Percentiles rank a stretch among this genome's conserved stretches.
Evolutionary conservation across 768 basidiomycete species (phyloP).

Genomic region (Neoboletus brunneissimus): DNA sequence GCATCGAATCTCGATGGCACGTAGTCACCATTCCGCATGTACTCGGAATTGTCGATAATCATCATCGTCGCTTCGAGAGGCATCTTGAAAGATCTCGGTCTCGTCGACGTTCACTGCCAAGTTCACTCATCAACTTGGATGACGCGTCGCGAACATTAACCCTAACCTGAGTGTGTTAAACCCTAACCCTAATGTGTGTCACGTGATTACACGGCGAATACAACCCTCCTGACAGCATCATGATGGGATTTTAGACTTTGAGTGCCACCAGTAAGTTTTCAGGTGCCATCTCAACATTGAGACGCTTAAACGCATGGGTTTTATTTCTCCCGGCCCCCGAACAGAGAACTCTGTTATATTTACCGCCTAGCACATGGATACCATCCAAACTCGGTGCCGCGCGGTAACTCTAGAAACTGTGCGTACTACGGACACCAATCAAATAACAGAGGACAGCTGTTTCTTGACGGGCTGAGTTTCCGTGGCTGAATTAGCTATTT

Average conservation of each 20-base stretch:
- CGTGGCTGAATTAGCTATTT: background rate
- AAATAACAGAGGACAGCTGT: background rate
- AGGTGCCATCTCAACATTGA: background rate
- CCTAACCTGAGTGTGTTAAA: constrained; percentile 10
- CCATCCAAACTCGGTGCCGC: background rate
- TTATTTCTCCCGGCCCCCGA: background rate
- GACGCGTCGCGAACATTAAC: constrained; percentile 27
- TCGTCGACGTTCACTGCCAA: constrained; percentile 15
- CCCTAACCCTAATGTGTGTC: constrained; percentile 7
- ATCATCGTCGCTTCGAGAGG: constrained; percentile 98
- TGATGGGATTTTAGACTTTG: background rate
- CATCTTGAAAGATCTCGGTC: constrained; percentile 50
- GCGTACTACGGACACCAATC: background rate
- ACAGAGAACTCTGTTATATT: background rate
- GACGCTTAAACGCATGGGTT: background rate
- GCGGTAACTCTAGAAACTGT: background rate
- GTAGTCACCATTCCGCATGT: constrained; percentile 95
- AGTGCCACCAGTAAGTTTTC: background rate
- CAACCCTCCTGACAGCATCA: too few species aligned
- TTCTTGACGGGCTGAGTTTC: too few species aligned
- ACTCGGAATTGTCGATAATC: constrained; percentile 96
- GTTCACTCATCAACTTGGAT: constrained; percentile 8
- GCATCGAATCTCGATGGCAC: constrained; percentile 83
- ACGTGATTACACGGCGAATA: background rate
- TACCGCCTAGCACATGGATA: background rate